phyloP scores from a whole-genome alignment of 75 land plant genomes.

The Larix kaempferi region DNA sequence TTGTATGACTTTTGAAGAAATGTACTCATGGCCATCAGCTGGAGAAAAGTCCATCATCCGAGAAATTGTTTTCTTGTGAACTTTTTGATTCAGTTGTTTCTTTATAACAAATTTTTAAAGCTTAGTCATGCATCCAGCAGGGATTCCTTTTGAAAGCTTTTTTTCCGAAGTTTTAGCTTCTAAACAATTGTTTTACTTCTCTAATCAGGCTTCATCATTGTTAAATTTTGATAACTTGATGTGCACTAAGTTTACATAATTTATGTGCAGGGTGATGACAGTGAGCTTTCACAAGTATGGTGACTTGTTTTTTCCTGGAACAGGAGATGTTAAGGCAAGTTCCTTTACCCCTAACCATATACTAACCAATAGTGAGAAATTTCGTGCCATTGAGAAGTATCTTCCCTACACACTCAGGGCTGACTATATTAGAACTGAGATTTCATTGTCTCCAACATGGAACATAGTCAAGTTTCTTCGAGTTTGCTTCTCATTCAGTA shows the following conservation, averaged over 20 bases:
- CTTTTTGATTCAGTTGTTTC: neutral
- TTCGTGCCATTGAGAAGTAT: neutral
- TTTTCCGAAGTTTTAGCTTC: neutral
- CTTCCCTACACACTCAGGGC: neutral
- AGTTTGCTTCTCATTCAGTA: neutral
- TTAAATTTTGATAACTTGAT: neutral
- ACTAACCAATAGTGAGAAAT: too few relatives aligned
- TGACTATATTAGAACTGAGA: neutral
- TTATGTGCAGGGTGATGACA: slow-evolving; percentile 94
- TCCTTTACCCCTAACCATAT: neutral
- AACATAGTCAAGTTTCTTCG: neutral
- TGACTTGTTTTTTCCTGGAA: slow-evolving; percentile 94
- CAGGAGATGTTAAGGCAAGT: slow-evolving; percentile 94
- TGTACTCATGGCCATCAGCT: neutral
- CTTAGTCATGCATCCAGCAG: neutral
- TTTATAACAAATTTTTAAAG: neutral
- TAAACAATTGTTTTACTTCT: neutral
- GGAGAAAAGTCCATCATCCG: neutral
- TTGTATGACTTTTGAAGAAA: neutral
- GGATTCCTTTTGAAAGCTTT: neutral
- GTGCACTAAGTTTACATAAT: neutral
- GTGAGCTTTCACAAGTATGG: slow-evolving; percentile 99
- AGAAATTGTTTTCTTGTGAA: neutral
- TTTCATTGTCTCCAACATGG: neutral
- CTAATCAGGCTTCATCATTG: neutral